Base-by-base conservation (phyloP, 1,284 basidiomycete species). In the Ustilago crameri region DNA sequence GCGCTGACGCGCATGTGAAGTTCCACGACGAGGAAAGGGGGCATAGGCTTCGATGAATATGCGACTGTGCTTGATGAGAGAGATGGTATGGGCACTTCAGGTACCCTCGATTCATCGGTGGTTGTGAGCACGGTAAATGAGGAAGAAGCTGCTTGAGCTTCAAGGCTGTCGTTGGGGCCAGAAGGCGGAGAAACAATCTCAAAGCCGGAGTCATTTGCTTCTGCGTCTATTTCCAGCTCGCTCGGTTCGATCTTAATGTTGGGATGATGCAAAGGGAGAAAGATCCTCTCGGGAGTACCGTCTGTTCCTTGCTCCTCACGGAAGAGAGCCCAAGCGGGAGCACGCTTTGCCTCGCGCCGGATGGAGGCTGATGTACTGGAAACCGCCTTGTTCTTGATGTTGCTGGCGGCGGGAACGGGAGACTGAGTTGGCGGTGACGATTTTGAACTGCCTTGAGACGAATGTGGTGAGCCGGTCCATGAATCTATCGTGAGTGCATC, bases 1-100 rank as follows among this genome's bases (percentile, higher is more conserved):
- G 51, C 34, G 5, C 43, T 49, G 40, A 64, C 35, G 4, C 59
- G 63, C 46, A 50, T 26, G 18, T 53, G 30, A 14, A 24, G 20
- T 2, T 54, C 30, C 5, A 55, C 56, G 12, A 63, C 58, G 18
- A 32, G 38, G 37, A 60, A 60, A 8, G 64, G 64, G 3, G 44
- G 23, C 7, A 5, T 30, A 12, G 12, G 30, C 30, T 30, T 30
- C 30, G 30, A 30, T 30, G 7, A 12, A 30, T 30, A 12, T 30
- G 30, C 30, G 30, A 5, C 30, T 30, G 7, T 12, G 30, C 30
- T n/a, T n/a, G n/a, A n/a, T 30, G 30, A 30, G 7, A 30, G 30
- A 12, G 30, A n/a, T n/a, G n/a, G n/a, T n/a, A n/a, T n/a, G n/a
- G n/a, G n/a, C n/a, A n/a, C n/a, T n/a, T n/a, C n/a, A n/a, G n/a